phyloP scores from a whole-genome alignment of 225 moss, liverwort and hornwort species.

The Straminergon stramineum region DNA sequence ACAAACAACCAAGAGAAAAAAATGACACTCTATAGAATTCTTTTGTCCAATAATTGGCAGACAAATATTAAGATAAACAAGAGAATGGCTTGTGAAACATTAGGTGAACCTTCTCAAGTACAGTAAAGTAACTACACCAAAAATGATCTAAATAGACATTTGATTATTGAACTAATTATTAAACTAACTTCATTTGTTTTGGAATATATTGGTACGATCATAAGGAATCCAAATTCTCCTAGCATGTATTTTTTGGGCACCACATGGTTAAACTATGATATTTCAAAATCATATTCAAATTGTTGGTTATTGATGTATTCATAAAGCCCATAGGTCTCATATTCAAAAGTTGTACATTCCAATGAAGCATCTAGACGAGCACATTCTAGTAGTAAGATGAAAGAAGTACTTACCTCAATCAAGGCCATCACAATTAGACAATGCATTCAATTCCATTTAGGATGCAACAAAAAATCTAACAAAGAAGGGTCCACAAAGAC shows the following conservation, averaged over 20 bases:
- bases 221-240: neutral
- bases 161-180: neutral
- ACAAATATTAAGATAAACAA: too few species aligned
- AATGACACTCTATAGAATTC: neutral
- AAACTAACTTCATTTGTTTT: neutral
- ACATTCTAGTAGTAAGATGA: neutral
- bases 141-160: neutral
- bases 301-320: neutral
- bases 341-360: neutral
- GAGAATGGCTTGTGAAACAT: too few species aligned
- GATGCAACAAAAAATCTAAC: neutral
- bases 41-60: neutral
- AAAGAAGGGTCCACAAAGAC: rapidly evolving
- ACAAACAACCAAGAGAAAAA: rapidly evolving
- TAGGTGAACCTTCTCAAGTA: too few species aligned
- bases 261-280: neutral
- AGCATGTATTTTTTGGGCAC: neutral
- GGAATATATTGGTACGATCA: neutral
- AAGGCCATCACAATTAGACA: neutral
- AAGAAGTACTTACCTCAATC: neutral
- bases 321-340: neutral
- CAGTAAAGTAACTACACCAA: too few species aligned
- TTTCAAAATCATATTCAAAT: neutral
- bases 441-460: neutral
- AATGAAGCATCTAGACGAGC: neutral